Evolutionary conservation across 495 filamentous ascomycete genomes (phyloP), one percentile per base, ranked within the genome.

Genomic region (Daldinia concentrica): DNA sequence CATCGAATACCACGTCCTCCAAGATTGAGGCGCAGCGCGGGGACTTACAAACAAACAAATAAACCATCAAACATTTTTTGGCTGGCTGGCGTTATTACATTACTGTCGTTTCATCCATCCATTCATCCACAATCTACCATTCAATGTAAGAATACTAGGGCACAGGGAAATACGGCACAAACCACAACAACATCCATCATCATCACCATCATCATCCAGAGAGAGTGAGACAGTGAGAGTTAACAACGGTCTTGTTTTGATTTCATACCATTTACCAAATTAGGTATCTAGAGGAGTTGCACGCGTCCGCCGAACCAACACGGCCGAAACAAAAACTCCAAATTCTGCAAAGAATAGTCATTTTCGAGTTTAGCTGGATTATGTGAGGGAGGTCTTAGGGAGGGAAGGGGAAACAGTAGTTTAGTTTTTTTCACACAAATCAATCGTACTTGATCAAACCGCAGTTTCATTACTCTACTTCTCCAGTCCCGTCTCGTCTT

Each of bases 281-380:
- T 1, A 36, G 34, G 34, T n/a, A 30, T 30, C 14, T 54, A 54
- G 24, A 30, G 50, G 26, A 54, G 50, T 54, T 54, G 26, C 26
- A 22, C 26, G 24, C 15, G 26, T 24, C 24, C 26, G 50, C 14
- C 12, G 24, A 11, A 54, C 26, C 12, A 24, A n/a, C 7, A 54
- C 26, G 27, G 17, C 22, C 22, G 17, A 48, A 48, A 48, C 43
- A 17, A 41, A 41, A 41, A 41, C 50, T 54, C 50, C 50, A 29
- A 29, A n/a, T 54, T 54, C 50, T 54, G 50, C 50, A 30, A 54
- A 54, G 50, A 54, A 54, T 54, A 30, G 50, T 30, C 15, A 29
- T 54, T 54, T 51, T 2, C 27, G 24, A 15, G 27, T 52, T 52
- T 48, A 48, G 17, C 19, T 48, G 43, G 43, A 22, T 48, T 41